Percentiles rank a stretch among this genome's conserved stretches.
Evolutionary conservation across 371 early-diverging fungal genomes (phyloP).

Genomic region (Mucor racemosus): DNA sequence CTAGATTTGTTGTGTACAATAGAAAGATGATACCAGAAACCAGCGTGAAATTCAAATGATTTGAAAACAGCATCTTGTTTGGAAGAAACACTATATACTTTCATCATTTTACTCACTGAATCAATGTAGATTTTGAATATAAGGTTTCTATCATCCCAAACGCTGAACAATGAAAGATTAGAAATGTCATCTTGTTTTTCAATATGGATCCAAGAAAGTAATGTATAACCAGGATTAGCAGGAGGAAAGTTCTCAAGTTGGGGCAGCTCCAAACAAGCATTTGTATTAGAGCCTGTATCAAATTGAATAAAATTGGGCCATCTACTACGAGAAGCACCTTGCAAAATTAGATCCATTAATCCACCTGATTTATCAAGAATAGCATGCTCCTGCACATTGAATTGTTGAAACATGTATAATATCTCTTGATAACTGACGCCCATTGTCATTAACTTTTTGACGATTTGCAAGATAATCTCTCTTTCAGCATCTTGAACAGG

Average conservation of each 20-base stretch:
- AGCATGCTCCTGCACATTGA: constrained; percentile 24
- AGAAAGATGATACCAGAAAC: constrained; percentile 75
- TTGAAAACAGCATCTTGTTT: constrained; percentile 59
- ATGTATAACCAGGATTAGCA: constrained; percentile 61
- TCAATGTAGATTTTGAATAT: constrained; percentile 54
- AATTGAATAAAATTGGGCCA: constrained; percentile 78
- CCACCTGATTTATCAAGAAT: constrained; percentile 12
- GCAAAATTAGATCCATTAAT: constrained; percentile 62
- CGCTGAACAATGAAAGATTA: constrained; percentile 53
- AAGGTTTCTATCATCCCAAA: constrained; percentile 56
- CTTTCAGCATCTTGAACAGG: constrained; percentile 24
- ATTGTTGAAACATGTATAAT: constrained; percentile 62
- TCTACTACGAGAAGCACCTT: constrained; percentile 63
- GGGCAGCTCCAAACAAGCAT: constrained; percentile 52
- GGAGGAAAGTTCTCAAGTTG: constrained; percentile 56
- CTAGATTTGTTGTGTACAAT: constrained; percentile 72
- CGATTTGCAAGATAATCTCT: constrained; percentile 51
- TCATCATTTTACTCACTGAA: constrained; percentile 50
- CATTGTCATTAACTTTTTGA: constrained; percentile 67
- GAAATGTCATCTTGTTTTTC: constrained; percentile 58
- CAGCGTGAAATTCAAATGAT: constrained; percentile 57
- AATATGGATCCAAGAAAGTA: constrained; percentile 71
- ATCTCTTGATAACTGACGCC: constrained; percentile 66
- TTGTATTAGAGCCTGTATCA: constrained; percentile 42
- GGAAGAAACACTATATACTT: constrained; percentile 50